Conservation (phyloP, 352 stramenopile species). For the Pythium vanterpoolii region DNA sequence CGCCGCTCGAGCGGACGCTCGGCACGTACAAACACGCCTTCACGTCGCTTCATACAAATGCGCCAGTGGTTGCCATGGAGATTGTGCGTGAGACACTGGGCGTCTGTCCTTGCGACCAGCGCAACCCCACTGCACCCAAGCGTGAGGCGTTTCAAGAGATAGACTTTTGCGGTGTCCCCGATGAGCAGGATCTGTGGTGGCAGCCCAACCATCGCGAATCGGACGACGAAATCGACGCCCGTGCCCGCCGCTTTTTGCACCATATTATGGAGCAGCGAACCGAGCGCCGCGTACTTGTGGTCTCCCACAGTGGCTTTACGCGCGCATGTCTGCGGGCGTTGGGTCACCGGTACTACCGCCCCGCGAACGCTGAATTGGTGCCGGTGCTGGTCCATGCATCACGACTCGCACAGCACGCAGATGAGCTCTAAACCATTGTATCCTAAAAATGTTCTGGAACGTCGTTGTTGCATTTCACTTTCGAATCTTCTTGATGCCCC, state of each 20-base stretch:
- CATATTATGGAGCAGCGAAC: constrained; percentile 32
- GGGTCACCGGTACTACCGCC: constrained; percentile 60
- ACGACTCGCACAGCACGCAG: neutral
- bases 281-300: constrained; percentile 46
- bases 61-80: constrained; percentile 54
- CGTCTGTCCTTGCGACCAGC: constrained; percentile 60
- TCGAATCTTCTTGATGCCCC: too few species aligned
- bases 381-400: constrained; percentile 40
- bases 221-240: constrained; percentile 49
- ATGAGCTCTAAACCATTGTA: neutral
- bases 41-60: constrained; percentile 8
- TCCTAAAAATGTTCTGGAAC: neutral
- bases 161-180: constrained; percentile 41
- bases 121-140: constrained; percentile 40
- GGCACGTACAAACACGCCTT: constrained; percentile 55
- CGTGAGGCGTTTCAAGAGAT: constrained; percentile 38
- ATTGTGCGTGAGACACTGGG: constrained; percentile 59
- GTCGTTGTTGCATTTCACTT: too few species aligned
- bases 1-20: constrained; percentile 61
- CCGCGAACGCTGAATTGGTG: constrained; percentile 64
- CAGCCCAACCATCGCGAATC: constrained; percentile 51
- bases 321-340: constrained; percentile 57
- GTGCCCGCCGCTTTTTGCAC: constrained; percentile 46
- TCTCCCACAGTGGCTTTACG: constrained; percentile 69
- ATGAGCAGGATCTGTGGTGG: constrained; percentile 61